Percentiles rank a stretch among this genome's conserved stretches.
These are phyloP conservation scores for Aspergillus diversus DNA, from an alignment of 495 filamentous ascomycete species.

Conservation along the genomic window DNA sequence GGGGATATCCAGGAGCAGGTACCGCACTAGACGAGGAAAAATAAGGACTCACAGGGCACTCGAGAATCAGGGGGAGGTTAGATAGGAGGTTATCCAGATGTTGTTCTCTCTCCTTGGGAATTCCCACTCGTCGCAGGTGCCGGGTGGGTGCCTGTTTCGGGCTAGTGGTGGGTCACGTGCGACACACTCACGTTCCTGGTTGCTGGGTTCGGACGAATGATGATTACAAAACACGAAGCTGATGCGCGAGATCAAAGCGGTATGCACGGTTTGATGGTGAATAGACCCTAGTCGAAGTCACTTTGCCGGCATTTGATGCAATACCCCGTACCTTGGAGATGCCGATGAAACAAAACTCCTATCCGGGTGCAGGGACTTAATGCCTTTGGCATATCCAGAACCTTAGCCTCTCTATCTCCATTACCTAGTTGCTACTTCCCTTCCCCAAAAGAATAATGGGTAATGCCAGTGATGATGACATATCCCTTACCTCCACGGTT, in stretches of 20 bases:
- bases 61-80: constrained; percentile 23
- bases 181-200: constrained; percentile 5
- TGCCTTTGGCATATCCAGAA: not conserved
- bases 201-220: not conserved
- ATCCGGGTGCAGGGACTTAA: not conserved
- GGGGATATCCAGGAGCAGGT: not conserved
- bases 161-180: constrained; percentile 35
- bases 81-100: constrained; percentile 41
- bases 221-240: not conserved
- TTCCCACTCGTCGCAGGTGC: constrained; percentile 28
- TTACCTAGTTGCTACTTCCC: not conserved
- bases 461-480: constrained; percentile 53
- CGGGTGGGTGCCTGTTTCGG: constrained; percentile 34
- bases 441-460: constrained; percentile 17
- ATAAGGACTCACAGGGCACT: constrained; percentile 14
- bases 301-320: not conserved
- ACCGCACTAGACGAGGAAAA: not conserved
- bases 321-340: not conserved
- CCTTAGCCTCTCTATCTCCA: not conserved
- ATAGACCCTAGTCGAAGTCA: not conserved
- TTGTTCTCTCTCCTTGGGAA: constrained; percentile 21
- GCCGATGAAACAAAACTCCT: not conserved
- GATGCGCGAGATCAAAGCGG: no score
- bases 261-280: no score
- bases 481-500: constrained; percentile 65